Evolutionary conservation across 78 protist species (phyloP).

Genomic region (Dictyostelium discoideum): DNA sequence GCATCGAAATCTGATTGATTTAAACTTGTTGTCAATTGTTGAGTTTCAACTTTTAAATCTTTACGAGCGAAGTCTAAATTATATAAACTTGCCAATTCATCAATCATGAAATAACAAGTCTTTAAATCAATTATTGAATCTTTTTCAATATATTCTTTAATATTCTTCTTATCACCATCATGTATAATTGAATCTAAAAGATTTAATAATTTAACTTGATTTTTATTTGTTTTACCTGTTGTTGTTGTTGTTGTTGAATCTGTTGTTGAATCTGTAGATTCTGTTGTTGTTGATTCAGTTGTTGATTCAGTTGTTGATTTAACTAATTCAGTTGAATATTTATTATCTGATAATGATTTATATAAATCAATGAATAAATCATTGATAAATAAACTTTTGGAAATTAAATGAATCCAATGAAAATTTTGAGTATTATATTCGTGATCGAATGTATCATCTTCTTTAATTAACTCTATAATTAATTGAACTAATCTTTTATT

Average conservation of each 20-base stretch:
- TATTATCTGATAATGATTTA: background rate
- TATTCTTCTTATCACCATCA: slow-evolving; percentile 26
- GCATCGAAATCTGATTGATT: slow-evolving; percentile 33
- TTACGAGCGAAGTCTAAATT: slow-evolving; percentile 44
- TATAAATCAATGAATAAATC: background rate
- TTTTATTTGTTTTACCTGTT: slow-evolving; percentile 10
- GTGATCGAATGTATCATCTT: background rate
- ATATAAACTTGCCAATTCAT: slow-evolving; percentile 40
- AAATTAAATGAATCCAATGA: slow-evolving; percentile 60
- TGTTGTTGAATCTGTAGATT: too few species aligned
- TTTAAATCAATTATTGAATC: slow-evolving; percentile 34
- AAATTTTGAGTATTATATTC: slow-evolving; percentile 23
- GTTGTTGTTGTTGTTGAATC: background rate
- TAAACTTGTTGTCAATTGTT: background rate
- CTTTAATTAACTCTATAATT: background rate
- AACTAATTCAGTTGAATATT: background rate
- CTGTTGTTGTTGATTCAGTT: background rate
- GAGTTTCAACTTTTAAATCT: background rate
- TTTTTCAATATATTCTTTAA: slow-evolving; percentile 18
- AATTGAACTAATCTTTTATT: background rate
- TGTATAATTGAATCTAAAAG: slow-evolving; percentile 49
- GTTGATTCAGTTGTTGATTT: background rate
- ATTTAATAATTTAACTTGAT: slow-evolving; percentile 37
- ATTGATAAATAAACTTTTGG: slow-evolving; percentile 18
- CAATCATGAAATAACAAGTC: slow-evolving; percentile 18